Base-by-base conservation (phyloP, 2,329 filamentous ascomycete genomes). In the Chalaropsis thielavioides region DNA sequence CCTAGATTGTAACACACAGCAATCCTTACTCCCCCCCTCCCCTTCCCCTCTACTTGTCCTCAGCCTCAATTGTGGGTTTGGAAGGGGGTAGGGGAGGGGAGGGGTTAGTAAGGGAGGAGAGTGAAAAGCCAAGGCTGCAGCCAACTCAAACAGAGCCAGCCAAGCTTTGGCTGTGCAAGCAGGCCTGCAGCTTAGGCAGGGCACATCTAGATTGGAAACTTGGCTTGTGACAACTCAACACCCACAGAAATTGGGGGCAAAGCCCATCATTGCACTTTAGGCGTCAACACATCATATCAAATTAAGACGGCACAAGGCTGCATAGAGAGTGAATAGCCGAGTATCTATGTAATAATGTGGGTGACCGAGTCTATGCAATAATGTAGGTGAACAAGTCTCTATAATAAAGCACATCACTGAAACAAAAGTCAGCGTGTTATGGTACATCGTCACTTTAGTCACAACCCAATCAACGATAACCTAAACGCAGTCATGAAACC, bases 31-130 rank as follows among this genome's bases (percentile, higher is more conserved):
- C 27, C 4, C 51, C 22, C 24, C 8, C 49, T 27, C 22, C 22
- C 13, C 4, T 11, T 4, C 41, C 2, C 41, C 13, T 44, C 17
- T n/a, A 56, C 51, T 35, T 56, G 24, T 31, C 51, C 51, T 56
- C 51, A 56, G 22, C 51, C 51, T 56, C 51, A 56, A 56, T 35
- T 56, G 51, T 56, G 51, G 22, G 51, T 56, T 56, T 27, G 51
- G 22, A n/a, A 17, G 51, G 27, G 51, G 41, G 6, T 15, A 22
- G n/a, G 51, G 17, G 51, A 24, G 17, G 51, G 6, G 49, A 54
- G 49, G 49, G 49, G 49, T 24, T 22, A 6, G 15, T 54, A 24
- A 46, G 44, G 44, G 44, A 19, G 22, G 44, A 46, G 44, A 46
- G 44, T 17, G 44, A 46, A 19, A 46, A 46, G 11, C n/a, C 44